Evolutionary conservation across 352 stramenopile genomes (phyloP).

Genomic region (Globisporangium camurandrum): DNA sequence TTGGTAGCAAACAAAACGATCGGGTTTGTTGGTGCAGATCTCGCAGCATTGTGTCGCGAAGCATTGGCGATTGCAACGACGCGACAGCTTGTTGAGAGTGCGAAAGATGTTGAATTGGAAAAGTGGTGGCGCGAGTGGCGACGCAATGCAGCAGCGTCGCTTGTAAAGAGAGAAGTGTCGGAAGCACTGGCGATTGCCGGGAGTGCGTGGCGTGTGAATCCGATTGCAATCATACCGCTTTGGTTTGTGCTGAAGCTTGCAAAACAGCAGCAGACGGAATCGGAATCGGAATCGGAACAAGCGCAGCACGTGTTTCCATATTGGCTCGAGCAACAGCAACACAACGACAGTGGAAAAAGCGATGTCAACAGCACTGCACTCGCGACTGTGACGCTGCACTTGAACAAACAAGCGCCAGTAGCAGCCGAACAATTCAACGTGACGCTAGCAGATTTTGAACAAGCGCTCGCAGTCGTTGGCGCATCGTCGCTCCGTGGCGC

Average conservation of each 20-base stretch:
- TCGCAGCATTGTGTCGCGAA: slow-evolving; percentile 69
- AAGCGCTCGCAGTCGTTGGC: slow-evolving; percentile 60
- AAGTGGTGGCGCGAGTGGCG: slow-evolving; percentile 62
- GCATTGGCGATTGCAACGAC: slow-evolving; percentile 58
- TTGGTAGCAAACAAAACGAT: slow-evolving; percentile 24
- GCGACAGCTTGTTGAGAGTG: slow-evolving; percentile 49
- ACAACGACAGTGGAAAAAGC: neutral
- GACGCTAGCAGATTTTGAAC: slow-evolving; percentile 64
- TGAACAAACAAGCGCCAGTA: neutral
- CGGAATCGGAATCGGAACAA: neutral
- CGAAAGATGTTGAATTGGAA: slow-evolving; percentile 36
- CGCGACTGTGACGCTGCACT: neutral
- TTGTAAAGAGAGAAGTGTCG: too few species aligned
- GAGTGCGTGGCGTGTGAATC: slow-evolving; percentile 50
- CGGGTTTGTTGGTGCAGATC: slow-evolving; percentile 78
- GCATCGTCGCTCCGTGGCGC: slow-evolving; percentile 58
- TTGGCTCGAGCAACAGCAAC: slow-evolving; percentile 28
- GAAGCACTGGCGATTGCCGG: slow-evolving; percentile 35
- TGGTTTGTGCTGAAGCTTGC: slow-evolving; percentile 54
- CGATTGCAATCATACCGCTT: slow-evolving; percentile 51
- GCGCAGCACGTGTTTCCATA: slow-evolving; percentile 30
- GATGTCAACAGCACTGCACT: neutral
- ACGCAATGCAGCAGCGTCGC: slow-evolving; percentile 21
- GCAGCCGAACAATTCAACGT: slow-evolving; percentile 28
- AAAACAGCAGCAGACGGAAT: neutral